phyloP scores from a whole-genome alignment of 352 stramenopile species.

The Phytopythium boreale region DNA sequence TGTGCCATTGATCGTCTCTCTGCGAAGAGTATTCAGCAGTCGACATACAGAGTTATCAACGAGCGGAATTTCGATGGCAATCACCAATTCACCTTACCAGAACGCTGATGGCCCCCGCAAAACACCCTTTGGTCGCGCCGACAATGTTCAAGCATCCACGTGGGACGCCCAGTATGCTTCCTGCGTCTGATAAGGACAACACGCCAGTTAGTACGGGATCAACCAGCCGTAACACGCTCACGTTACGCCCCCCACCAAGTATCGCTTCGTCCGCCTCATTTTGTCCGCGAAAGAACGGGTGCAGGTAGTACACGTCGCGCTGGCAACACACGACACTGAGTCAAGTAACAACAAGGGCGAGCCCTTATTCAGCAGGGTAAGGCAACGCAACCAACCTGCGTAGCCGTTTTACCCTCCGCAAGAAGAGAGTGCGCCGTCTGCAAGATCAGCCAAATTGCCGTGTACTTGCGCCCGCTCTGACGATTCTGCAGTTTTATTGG shows the following conservation, averaged over 20 bases:
- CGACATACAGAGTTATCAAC: neutral
- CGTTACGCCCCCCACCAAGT: constrained; percentile 36
- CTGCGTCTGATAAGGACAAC: constrained; percentile 38
- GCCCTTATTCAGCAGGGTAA: neutral
- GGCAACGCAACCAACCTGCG: constrained; percentile 39
- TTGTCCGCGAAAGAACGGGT: constrained; percentile 81
- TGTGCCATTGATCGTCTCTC: constrained; percentile 51
- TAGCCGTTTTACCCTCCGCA: constrained; percentile 74
- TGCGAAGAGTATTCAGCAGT: constrained; percentile 16
- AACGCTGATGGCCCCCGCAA: constrained; percentile 52
- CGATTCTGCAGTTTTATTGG: constrained; percentile 34
- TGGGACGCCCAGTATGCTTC: constrained; percentile 66
- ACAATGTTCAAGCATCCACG: constrained; percentile 77
- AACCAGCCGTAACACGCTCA: neutral
- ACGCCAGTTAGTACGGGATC: neutral
- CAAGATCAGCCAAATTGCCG: constrained; percentile 77
- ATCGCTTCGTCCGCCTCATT: constrained; percentile 83
- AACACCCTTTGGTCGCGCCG: constrained; percentile 79
- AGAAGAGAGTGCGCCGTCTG: constrained; percentile 73
- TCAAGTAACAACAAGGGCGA: neutral
- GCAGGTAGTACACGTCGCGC: constrained; percentile 84
- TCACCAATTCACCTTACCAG: constrained; percentile 21
- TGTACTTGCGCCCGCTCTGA: constrained; percentile 73
- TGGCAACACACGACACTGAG: constrained; percentile 14
- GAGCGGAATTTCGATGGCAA: neutral